Base-by-base conservation (phyloP, 2,329 filamentous ascomycete genomes). In the Ceratocystis variospora region DNA sequence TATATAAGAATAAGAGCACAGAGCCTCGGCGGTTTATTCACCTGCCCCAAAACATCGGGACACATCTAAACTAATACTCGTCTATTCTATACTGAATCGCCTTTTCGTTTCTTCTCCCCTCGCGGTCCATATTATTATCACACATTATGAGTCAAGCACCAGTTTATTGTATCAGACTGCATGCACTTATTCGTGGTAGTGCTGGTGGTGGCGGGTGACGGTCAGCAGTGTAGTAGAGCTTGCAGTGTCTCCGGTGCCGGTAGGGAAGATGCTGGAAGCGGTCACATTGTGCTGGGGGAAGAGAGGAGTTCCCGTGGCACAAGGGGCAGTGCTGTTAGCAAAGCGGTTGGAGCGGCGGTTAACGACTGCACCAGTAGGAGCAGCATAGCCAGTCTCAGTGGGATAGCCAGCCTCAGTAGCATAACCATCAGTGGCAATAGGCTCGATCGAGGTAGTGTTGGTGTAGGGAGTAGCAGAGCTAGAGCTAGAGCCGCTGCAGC, bases 41-140 rank as follows among this genome's bases (percentile, higher is more conserved):
- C 25, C 17, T 8, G 55, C 15, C 55, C 3, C 8, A 59, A 19
- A 25, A 59, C 17, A 19, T 8, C 3, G 37, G 55, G 28, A n/a
- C 28, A 17, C 4, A 25, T 33, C 31, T 59, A 59, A 59, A 17
- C 55, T 33, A 59, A 59, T 59, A 59, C 55, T 59, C 25, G 17
- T 59, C 55, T 59, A 59, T 59, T 59, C 55, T 37, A 59, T 59
- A 59, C 55, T 59, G 31, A 37, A 59, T 33, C 55, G 12, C 7
- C 55, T 31, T n/a, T 17, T 53, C 10, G 17, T n/a, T 59, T 59
- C 31, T 59, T 19, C 55, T 31, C 31, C 28, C 22, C n/a, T 1
- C 6, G 7, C 22, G 37, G 12, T 37, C 55, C 55, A 59, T n/a
- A 28, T 53, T 15, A 28, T 25, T 25, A 28, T 25, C 5, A 59